Percentiles rank a stretch among this genome's conserved stretches.
Evolutionary conservation across 306 rosid species (phyloP).

Genomic region (Gynostemma pentaphyllum): DNA sequence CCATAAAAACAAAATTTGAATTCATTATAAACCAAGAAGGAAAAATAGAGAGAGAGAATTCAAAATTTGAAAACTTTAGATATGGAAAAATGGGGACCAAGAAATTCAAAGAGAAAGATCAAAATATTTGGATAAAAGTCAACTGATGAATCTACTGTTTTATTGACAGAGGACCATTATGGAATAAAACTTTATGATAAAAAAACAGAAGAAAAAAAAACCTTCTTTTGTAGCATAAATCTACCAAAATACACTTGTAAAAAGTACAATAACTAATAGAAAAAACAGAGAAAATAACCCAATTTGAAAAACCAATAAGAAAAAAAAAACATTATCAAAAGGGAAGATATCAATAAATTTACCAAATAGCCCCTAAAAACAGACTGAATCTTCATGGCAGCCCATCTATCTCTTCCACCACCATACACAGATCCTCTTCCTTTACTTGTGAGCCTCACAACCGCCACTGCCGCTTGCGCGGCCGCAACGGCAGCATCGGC

Average conservation of each 20-base stretch:
- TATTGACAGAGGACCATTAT: background rate
- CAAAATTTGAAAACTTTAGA: background rate
- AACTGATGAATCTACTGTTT: conserved; percentile 7
- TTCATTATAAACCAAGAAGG: background rate
- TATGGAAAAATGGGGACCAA: background rate
- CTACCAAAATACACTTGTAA: too few relatives aligned
- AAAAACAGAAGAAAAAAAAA: too few relatives aligned
- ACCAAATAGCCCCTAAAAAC: conserved; percentile 92
- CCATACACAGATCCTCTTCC: conserved; percentile 39
- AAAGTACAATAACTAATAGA: too few relatives aligned
- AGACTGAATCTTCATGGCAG: conserved; percentile 78
- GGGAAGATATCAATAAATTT: conserved; percentile 14
- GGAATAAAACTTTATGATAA: background rate
- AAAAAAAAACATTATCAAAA: background rate
- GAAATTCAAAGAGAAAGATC: background rate
- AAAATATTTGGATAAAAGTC: background rate
- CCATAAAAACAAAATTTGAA: background rate
- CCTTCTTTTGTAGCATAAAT: too few relatives aligned
- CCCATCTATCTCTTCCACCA: conserved; percentile 57
- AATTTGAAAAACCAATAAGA: background rate
- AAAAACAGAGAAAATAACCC: background rate
- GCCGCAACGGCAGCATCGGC: conserved; percentile 91
- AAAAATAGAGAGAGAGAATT: background rate
- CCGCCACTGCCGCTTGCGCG: conserved; percentile 87
- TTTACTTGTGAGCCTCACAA: conserved; percentile 76